These are phyloP conservation scores for Camellia granthamiana DNA, from an alignment of 148 eudicot genomes.

Conservation along the genomic window DNA sequence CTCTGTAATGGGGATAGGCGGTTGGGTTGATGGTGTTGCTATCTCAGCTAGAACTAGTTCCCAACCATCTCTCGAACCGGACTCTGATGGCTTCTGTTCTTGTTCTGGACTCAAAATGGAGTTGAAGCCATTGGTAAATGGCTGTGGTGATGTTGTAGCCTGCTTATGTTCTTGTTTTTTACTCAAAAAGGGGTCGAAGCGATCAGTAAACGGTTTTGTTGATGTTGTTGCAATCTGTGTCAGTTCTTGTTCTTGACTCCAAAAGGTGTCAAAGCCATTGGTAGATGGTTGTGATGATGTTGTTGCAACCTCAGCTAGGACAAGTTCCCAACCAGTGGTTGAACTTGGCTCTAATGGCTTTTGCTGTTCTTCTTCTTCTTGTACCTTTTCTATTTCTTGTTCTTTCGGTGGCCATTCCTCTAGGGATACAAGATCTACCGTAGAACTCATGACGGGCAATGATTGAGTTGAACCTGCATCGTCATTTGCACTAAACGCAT, in stretches of 20 bases:
- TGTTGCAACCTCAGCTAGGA: slow-evolving; percentile 21
- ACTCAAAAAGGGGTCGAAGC: slow-evolving; percentile 9
- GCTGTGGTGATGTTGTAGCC: not conserved
- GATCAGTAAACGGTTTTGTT: not conserved
- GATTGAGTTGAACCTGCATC: slow-evolving; percentile 53
- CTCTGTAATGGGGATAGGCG: too few relatives aligned
- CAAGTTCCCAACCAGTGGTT: slow-evolving; percentile 35
- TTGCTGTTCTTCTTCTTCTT: not conserved
- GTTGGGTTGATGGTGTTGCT: too few relatives aligned
- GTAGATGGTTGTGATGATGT: not conserved
- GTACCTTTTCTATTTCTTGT: slow-evolving; percentile 3
- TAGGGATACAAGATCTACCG: slow-evolving; percentile 43
- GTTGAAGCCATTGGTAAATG: slow-evolving; percentile 3
- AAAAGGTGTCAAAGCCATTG: not conserved
- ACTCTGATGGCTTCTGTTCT: slow-evolving; percentile 3
- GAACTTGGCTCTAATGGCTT: slow-evolving; percentile 12
- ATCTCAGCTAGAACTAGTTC: slow-evolving; percentile 47
- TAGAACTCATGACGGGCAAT: slow-evolving; percentile 25
- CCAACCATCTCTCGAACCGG: slow-evolving; percentile 42
- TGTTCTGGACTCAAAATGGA: slow-evolving; percentile 7
- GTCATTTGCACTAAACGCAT: slow-evolving; percentile 29
- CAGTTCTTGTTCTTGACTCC: too few relatives aligned
- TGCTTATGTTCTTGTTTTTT: slow-evolving; percentile 12
- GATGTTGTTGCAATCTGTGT: not conserved
- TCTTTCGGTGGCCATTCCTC: slow-evolving; percentile 33